Percentiles rank a stretch among this genome's conserved stretches.
These are phyloP conservation scores for Trypanosoma lewisi DNA, from an alignment of 208 protist genomes.

Conservation along the genomic window DNA sequence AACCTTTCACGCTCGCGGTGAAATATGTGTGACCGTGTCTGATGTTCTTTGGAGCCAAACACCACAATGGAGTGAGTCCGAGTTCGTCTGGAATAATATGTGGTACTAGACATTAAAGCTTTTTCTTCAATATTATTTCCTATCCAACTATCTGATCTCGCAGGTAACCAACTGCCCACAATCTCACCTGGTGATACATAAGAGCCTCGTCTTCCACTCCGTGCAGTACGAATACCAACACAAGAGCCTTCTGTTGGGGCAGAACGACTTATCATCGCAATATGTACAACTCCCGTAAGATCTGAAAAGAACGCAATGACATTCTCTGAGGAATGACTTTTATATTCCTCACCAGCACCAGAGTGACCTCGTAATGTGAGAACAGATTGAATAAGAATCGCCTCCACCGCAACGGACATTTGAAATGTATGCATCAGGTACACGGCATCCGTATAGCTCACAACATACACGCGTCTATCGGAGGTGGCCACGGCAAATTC, in stretches of 20 bases:
- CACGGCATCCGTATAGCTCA: slow-evolving; percentile 21
- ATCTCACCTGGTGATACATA: neutral
- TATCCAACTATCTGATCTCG: neutral
- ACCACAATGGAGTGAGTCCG: neutral
- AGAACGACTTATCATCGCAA: neutral
- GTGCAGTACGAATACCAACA: no score
- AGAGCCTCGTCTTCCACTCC: no score
- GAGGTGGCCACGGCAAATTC: slow-evolving; percentile 30
- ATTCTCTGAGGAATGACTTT: neutral
- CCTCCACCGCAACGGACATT: slow-evolving; percentile 16
- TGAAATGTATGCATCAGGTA: slow-evolving; percentile 27
- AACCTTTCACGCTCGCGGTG: no score
- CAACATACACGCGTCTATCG: slow-evolving; percentile 23
- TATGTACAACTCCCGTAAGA: slow-evolving; percentile 11
- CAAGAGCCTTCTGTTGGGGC: no score
- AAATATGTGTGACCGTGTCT: neutral
- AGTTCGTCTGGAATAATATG: no score
- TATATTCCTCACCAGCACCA: neutral
- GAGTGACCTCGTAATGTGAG: neutral
- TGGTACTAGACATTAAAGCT: no score
- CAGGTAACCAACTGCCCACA: slow-evolving; percentile 3
- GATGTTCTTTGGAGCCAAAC: neutral
- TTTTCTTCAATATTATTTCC: neutral
- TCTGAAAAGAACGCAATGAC: slow-evolving; percentile 9
- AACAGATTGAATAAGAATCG: slow-evolving; percentile 10